These are phyloP conservation scores for Leucaena leucocephala DNA, from an alignment of 306 rosid species.

Conservation along the genomic window DNA sequence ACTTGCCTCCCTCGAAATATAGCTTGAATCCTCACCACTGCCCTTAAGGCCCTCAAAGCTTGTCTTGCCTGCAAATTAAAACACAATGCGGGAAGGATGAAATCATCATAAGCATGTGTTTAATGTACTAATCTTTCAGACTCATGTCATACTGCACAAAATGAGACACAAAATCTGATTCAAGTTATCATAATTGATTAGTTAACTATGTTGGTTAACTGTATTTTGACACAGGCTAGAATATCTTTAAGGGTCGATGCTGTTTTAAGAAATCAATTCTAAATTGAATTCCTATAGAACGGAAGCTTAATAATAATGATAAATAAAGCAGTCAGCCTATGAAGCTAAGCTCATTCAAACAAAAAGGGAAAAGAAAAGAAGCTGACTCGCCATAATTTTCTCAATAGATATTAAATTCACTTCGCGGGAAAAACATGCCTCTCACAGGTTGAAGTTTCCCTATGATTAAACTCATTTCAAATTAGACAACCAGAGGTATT, in stretches of 20 bases:
- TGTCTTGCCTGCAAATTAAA: slow-evolving; percentile 62
- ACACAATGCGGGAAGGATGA: background rate
- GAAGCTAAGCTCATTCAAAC: background rate
- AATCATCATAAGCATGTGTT: slow-evolving; percentile 24
- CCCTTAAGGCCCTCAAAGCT: slow-evolving; percentile 83
- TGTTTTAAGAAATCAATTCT: background rate
- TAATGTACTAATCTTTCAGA: background rate
- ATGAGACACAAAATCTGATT: background rate
- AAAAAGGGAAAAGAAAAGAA: background rate
- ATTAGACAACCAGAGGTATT: background rate
- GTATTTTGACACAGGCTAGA: background rate
- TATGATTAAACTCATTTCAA: slow-evolving; percentile 9
- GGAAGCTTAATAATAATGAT: background rate
- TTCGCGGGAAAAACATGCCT: background rate
- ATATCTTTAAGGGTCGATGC: background rate
- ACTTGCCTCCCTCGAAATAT: slow-evolving; percentile 80
- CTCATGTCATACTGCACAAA: background rate
- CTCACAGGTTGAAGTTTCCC: slow-evolving; percentile 18
- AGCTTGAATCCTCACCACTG: slow-evolving; percentile 90
- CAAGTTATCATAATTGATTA: background rate
- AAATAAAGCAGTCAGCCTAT: slow-evolving; percentile 1
- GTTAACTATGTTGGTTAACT: background rate
- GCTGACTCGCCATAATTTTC: background rate
- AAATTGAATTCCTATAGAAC: background rate
- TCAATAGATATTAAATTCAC: slow-evolving; percentile 7